phyloP scores from a whole-genome alignment of 306 rosid species.

The Casuarina cunninghamiana region DNA sequence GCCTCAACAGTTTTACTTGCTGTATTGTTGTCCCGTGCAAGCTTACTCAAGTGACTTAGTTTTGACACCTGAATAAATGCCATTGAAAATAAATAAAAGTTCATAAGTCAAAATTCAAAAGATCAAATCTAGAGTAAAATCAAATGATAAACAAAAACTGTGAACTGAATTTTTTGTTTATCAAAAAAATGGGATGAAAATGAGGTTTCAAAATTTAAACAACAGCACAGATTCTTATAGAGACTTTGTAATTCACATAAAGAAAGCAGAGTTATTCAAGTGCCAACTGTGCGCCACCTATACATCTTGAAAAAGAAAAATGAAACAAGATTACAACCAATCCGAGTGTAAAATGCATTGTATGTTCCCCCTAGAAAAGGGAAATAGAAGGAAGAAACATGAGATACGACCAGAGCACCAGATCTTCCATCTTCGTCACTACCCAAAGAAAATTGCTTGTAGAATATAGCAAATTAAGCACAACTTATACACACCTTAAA shows the following conservation, averaged over 20 bases:
- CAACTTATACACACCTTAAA: neutral
- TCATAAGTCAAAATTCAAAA: neutral
- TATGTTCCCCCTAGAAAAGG: neutral
- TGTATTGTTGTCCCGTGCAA: slow-evolving; percentile 86
- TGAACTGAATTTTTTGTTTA: neutral
- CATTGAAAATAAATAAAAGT: slow-evolving; percentile 29
- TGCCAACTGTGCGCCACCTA: neutral
- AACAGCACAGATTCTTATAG: neutral
- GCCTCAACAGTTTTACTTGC: slow-evolving; percentile 84
- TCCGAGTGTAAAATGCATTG: neutral
- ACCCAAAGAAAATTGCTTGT: neutral
- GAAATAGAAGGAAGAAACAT: neutral
- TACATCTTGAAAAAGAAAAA: neutral
- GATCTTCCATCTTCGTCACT: neutral
- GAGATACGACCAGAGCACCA: neutral
- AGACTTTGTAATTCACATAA: neutral
- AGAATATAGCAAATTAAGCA: neutral
- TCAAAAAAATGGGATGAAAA: neutral
- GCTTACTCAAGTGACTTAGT: slow-evolving; percentile 91
- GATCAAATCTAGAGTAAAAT: neutral
- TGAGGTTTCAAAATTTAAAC: neutral
- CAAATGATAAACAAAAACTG: neutral
- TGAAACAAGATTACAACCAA: neutral
- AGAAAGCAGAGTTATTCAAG: neutral
- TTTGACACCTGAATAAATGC: slow-evolving; percentile 69